phyloP scores from a whole-genome alignment of 192 early-diverging fungal genomes.

The Entomortierella chlamydospora region DNA sequence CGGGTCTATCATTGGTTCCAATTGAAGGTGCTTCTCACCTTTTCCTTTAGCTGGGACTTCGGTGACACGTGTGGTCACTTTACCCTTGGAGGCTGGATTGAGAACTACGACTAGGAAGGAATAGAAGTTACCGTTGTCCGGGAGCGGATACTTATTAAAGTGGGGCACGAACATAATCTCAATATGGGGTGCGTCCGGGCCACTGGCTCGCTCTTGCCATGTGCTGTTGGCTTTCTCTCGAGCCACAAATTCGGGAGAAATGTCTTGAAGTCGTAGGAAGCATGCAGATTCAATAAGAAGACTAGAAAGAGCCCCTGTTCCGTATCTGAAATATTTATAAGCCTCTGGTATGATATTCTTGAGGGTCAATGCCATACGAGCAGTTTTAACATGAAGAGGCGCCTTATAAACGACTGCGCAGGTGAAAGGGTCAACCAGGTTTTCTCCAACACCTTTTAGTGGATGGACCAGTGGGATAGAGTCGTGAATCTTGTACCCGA shows the following conservation, averaged over 20 bases:
- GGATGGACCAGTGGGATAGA: conserved; percentile 34
- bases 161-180: conserved; percentile 14
- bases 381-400: neutral
- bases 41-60: neutral
- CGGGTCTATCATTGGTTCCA: conserved; percentile 16
- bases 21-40: neutral
- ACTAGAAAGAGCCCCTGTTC: conserved; percentile 12
- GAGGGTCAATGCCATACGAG: neutral
- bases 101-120: conserved; percentile 7
- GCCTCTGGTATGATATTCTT: neutral
- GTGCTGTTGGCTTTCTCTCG: conserved; percentile 27
- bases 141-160: neutral
- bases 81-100: conserved; percentile 18
- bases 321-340: conserved; percentile 7
- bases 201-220: conserved; percentile 20
- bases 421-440: conserved; percentile 47
- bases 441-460: conserved; percentile 49
- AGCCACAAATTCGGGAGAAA: conserved; percentile 29
- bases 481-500: conserved; percentile 28
- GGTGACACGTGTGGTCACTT: neutral
- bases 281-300: conserved; percentile 6
- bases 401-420: conserved; percentile 19
- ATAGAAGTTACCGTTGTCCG: neutral
- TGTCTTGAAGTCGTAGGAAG: conserved; percentile 25
- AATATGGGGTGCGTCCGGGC: conserved; percentile 29